phyloP scores from a whole-genome alignment of 768 basidiomycete genomes.

The Calocybe gangraenosa region DNA sequence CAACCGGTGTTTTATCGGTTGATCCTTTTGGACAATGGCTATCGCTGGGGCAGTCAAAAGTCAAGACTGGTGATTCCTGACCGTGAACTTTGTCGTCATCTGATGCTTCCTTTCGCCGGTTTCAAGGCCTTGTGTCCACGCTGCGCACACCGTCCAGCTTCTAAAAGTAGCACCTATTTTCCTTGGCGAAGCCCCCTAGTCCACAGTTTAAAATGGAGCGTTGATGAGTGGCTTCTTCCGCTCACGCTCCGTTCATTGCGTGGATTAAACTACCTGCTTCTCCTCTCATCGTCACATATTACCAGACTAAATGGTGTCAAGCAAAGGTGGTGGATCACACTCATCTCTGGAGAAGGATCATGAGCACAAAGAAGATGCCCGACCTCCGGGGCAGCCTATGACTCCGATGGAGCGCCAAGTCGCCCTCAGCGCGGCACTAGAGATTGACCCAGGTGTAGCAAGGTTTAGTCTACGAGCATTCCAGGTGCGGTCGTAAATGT shows the following conservation, averaged over 20 bases:
- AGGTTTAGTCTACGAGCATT: slow-evolving; percentile 31
- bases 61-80: not conserved
- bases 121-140: not conserved
- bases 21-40: not conserved
- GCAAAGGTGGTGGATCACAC: slow-evolving; percentile 8
- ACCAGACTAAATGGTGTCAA: slow-evolving; percentile 7
- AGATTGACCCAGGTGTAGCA: slow-evolving; percentile 38
- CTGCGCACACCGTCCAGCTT: not conserved
- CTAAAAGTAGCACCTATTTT: not conserved
- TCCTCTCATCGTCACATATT: not conserved
- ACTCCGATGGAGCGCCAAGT: slow-evolving; percentile 37
- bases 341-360: slow-evolving; percentile 23
- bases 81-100: not conserved
- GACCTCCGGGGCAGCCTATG: slow-evolving; percentile 13
- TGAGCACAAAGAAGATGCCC: slow-evolving; percentile 12
- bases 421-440: slow-evolving; percentile 34
- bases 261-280: not conserved
- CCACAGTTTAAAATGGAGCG: not conserved
- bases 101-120: not conserved
- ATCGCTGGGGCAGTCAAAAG: not conserved
- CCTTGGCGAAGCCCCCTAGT: not conserved
- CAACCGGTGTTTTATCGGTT: not conserved
- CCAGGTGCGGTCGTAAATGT: slow-evolving; percentile 22
- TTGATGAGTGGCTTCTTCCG: not conserved
- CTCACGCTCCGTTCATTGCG: not conserved